Conservation (phyloP, 257 asterid species). For the Plectranthus barbatus region DNA sequence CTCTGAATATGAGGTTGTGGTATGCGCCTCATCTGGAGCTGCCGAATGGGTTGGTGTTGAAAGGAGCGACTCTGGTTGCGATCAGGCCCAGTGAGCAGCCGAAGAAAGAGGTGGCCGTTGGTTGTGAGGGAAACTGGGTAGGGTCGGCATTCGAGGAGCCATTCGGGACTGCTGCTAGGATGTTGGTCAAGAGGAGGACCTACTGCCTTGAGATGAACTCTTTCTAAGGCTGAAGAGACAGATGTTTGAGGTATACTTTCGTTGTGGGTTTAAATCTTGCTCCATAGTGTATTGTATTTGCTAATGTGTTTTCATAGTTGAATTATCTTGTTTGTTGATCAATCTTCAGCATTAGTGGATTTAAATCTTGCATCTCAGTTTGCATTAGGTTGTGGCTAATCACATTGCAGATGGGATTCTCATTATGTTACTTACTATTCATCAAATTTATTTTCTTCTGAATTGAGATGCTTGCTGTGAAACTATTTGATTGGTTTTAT, state of each 20-base stretch:
- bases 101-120: constrained; percentile 42
- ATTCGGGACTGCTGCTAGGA: constrained; percentile 58
- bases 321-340: not conserved
- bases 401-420: not conserved
- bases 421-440: not conserved
- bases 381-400: not conserved
- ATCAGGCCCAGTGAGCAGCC: constrained; percentile 66
- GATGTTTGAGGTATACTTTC: constrained; percentile 28
- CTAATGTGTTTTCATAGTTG: not conserved
- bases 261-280: not conserved
- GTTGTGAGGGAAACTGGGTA: constrained; percentile 47
- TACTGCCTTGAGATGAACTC: constrained; percentile 77
- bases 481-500: not conserved
- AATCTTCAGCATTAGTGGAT: not conserved
- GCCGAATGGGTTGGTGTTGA: constrained; percentile 52
- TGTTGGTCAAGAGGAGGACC: constrained; percentile 70
- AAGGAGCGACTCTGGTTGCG: constrained; percentile 74
- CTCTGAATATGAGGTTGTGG: constrained; percentile 63
- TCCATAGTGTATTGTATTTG: not conserved
- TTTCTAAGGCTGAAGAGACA: constrained; percentile 22
- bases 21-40: constrained; percentile 54
- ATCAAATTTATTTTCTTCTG: not conserved
- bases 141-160: constrained; percentile 67
- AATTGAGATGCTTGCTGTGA: not conserved
- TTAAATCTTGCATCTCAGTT: not conserved